These are phyloP conservation scores for Carex pumila DNA, from an alignment of 176 grass and related monocot species.

Conservation along the genomic window DNA sequence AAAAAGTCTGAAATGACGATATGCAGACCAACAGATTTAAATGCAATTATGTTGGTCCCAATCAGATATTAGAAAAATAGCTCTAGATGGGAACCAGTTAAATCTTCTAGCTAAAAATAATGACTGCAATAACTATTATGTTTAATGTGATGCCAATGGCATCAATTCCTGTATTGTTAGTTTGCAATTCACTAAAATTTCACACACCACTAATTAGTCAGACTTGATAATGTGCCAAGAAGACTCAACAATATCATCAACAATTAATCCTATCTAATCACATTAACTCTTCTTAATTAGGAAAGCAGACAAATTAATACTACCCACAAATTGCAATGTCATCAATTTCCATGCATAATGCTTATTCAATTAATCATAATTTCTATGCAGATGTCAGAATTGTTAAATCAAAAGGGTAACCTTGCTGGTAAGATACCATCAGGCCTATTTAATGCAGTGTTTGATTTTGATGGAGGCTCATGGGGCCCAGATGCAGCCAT, in stretches of 20 bases:
- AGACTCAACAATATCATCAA: not conserved
- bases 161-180: not conserved
- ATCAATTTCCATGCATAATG: not conserved
- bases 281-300: not conserved
- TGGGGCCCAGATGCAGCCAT: conserved; percentile 57
- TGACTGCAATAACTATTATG: not conserved
- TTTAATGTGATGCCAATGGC: no score
- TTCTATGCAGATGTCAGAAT: conserved; percentile 65
- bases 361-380: not conserved
- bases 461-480: conserved; percentile 41
- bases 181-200: not conserved
- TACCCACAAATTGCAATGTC: not conserved
- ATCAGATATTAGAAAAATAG: not conserved
- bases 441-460: conserved; percentile 61
- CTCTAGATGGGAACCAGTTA: not conserved
- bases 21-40: not conserved
- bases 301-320: not conserved
- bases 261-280: not conserved
- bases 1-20: no score
- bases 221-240: not conserved
- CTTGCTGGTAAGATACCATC: conserved; percentile 82
- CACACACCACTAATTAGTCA: not conserved
- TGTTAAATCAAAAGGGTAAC: conserved; percentile 71
- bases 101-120: not conserved
- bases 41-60: not conserved